Evolutionary conservation across 495 filamentous ascomycete genomes (phyloP).

Genomic region (Pyrenopolyporus hunteri): DNA sequence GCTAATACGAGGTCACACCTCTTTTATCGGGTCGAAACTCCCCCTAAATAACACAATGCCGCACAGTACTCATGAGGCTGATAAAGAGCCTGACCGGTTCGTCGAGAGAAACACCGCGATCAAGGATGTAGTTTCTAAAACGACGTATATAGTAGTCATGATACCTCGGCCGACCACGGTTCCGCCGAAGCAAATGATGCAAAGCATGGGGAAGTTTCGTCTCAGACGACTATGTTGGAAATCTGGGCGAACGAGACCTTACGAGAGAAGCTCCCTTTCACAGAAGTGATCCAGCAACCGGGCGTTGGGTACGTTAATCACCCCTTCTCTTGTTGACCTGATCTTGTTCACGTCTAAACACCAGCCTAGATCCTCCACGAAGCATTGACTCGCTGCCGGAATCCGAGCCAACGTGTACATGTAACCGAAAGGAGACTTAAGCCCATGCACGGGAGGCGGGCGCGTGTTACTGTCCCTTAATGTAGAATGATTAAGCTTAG

Average conservation of each 20-base stretch:
- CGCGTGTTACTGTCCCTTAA: conserved; percentile 22
- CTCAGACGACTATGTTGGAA: conserved; percentile 45
- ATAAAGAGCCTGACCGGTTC: conserved; percentile 26
- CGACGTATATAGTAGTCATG: conserved; percentile 22
- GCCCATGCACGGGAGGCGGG: conserved; percentile 14
- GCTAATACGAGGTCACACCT: background rate
- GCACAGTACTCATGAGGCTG: conserved; percentile 32
- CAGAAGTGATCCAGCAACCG: conserved; percentile 43
- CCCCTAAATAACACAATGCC: conserved; percentile 30
- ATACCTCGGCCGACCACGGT: background rate
- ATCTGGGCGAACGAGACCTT: conserved; percentile 46
- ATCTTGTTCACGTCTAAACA: conserved; percentile 21
- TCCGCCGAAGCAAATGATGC: conserved; percentile 16
- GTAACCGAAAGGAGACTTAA: conserved; percentile 12
- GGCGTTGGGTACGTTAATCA: conserved; percentile 26
- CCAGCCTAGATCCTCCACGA: conserved; percentile 19
- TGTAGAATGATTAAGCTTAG: conserved; percentile 23
- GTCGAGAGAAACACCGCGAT: conserved; percentile 22
- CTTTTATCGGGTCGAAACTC: background rate
- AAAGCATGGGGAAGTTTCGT: conserved; percentile 1
- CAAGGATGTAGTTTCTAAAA: conserved; percentile 19
- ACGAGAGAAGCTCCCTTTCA: conserved; percentile 48
- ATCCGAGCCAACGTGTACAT: conserved; percentile 22
- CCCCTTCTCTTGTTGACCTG: background rate
- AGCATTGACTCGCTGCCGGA: conserved; percentile 16